Conservation (phyloP, 352 stramenopile species). For the Chloridella minuta region DNA sequence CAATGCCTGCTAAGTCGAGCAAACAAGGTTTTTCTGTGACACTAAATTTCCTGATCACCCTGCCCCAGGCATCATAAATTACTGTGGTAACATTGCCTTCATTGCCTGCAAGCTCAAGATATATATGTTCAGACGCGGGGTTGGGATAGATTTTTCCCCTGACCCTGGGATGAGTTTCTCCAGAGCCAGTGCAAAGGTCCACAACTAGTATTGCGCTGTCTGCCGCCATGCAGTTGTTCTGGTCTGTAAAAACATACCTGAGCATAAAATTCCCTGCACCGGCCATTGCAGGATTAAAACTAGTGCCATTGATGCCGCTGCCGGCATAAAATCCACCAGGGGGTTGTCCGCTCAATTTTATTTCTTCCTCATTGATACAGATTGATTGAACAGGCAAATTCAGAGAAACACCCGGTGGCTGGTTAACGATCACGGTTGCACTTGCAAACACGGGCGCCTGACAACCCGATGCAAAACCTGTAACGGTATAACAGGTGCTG, state of each 20-base stretch:
- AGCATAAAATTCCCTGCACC: background rate
- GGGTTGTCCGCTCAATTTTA: background rate
- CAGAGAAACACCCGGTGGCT: no score
- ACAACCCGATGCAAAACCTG: no score
- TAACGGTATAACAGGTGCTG: no score
- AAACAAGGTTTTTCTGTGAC: no score
- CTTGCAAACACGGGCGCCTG: no score
- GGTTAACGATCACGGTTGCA: no score
- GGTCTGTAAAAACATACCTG: background rate
- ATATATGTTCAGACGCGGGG: background rate
- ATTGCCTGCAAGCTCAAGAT: background rate
- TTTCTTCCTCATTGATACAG: background rate
- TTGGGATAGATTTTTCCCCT: conserved; percentile 6
- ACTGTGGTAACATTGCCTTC: background rate
- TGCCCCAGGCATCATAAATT: background rate
- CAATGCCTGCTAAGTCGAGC: no score
- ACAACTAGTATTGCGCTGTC: no score
- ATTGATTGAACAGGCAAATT: no score
- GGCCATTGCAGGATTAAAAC: background rate
- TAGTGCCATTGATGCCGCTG: background rate
- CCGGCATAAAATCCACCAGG: background rate
- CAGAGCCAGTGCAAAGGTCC: no score
- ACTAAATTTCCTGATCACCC: background rate
- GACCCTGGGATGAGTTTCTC: no score
- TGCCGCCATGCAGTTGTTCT: background rate